These are phyloP conservation scores for Amniculicola lignicola DNA, from an alignment of 495 filamentous ascomycete genomes.

Conservation along the genomic window DNA sequence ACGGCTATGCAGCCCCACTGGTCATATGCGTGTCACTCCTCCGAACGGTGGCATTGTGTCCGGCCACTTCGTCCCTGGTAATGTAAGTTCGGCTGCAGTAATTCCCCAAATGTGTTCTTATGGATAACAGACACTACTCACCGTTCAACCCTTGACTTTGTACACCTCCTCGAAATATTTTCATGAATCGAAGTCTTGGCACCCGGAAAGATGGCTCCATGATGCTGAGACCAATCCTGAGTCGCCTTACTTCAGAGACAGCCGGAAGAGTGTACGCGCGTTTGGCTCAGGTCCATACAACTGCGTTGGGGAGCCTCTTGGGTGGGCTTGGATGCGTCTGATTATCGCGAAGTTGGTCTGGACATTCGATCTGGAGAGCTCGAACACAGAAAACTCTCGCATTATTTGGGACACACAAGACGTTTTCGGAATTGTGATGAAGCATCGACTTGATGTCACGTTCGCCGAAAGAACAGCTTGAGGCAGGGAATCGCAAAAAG, in stretches of 20 bases:
- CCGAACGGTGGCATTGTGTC: slow-evolving; percentile 43
- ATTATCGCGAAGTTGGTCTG: slow-evolving; percentile 17
- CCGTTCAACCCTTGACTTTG: slow-evolving; percentile 4
- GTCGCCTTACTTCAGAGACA: slow-evolving; percentile 11
- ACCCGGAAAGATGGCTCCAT: slow-evolving; percentile 18
- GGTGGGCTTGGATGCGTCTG: slow-evolving; percentile 20
- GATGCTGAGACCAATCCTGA: slow-evolving; percentile 6
- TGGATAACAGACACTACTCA: slow-evolving; percentile 30
- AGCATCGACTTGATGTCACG: slow-evolving; percentile 17
- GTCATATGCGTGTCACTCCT: slow-evolving; percentile 48
- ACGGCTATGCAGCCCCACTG: slow-evolving; percentile 38
- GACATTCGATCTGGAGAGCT: slow-evolving; percentile 13
- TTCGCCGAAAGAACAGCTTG: slow-evolving; percentile 8
- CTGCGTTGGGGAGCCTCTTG: slow-evolving; percentile 19
- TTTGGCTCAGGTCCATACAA: slow-evolving; percentile 14
- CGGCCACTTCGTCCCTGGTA: slow-evolving; percentile 39
- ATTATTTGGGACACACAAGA: slow-evolving; percentile 16
- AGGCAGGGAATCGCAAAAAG: too few species aligned
- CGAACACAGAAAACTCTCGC: neutral
- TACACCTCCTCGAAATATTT: slow-evolving; percentile 25
- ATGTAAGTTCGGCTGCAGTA: neutral
- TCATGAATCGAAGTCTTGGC: slow-evolving; percentile 2
- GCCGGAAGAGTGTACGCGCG: slow-evolving; percentile 5
- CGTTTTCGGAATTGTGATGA: slow-evolving; percentile 15
- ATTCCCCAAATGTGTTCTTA: neutral